phyloP scores from a whole-genome alignment of 2,329 filamentous ascomycete species.

The Magnaporthiopsis rhizophila region DNA sequence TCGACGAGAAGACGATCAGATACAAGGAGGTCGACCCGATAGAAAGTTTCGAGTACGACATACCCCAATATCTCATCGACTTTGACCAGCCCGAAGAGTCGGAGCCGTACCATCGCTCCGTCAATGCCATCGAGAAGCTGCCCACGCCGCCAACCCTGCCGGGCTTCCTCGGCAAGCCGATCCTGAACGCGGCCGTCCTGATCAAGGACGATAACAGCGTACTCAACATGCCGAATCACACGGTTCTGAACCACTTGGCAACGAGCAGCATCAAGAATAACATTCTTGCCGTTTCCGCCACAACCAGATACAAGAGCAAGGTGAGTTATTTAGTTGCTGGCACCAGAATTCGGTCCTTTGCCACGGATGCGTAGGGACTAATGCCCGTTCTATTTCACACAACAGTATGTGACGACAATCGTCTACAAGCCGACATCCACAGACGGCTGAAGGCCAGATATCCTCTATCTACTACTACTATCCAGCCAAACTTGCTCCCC shows the following conservation, averaged over 20 bases:
- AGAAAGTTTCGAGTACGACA: conserved; percentile 59
- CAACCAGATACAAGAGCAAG: conserved; percentile 96
- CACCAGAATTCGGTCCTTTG: neutral
- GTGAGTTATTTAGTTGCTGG: conserved; percentile 33
- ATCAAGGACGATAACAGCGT: conserved; percentile 99
- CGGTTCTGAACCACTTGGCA: conserved; percentile 89
- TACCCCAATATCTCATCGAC: conserved; percentile 81
- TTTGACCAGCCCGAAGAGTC: conserved; percentile 80
- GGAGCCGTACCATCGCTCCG: conserved; percentile 64
- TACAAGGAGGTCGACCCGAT: conserved; percentile 48
- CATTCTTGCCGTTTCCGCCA: conserved; percentile 88
- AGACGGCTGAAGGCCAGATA: conserved; percentile 2
- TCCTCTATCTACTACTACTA: neutral
- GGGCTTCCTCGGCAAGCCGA: conserved; percentile 87
- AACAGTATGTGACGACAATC: conserved; percentile 90
- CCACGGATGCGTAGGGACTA: neutral
- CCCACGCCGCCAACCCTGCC: conserved; percentile 78
- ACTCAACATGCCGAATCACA: conserved; percentile 93
- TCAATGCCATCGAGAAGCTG: conserved; percentile 67
- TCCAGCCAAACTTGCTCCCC: neutral
- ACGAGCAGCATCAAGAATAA: conserved; percentile 98
- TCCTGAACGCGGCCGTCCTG: conserved; percentile 81
- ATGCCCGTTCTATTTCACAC: conserved; percentile 9
- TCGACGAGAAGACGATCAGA: conserved; percentile 35
- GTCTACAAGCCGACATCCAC: conserved; percentile 78